phyloP scores from a whole-genome alignment of 225 moss, liverwort and hornwort genomes.

The Rhytidiadelphus loreus region DNA sequence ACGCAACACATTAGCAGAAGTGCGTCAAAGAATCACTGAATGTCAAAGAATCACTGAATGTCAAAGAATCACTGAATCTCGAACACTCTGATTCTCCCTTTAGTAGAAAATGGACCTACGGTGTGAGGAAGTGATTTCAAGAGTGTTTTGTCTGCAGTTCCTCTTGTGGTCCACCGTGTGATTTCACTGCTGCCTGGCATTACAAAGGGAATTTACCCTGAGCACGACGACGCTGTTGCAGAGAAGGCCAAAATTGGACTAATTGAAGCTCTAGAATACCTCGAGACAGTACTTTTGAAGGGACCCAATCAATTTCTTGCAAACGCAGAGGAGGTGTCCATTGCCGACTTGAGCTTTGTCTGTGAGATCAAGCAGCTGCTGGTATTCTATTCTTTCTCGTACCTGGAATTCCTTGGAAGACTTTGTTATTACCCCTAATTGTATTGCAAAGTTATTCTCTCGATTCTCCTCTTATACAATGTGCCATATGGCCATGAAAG shows the following conservation, averaged over 20 bases:
- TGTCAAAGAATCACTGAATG: background rate
- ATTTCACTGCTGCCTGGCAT: constrained; percentile 18
- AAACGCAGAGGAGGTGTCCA: constrained; percentile 29
- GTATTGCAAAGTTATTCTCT: background rate
- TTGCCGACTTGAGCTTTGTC: constrained; percentile 35
- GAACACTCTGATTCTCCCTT: background rate
- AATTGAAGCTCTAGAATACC: constrained; percentile 4
- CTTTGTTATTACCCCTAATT: background rate
- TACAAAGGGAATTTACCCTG: constrained; percentile 18
- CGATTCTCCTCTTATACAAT: background rate
- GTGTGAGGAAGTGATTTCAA: background rate
- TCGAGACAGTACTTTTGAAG: constrained; percentile 27
- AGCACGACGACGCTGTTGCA: constrained; percentile 2
- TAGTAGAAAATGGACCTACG: background rate
- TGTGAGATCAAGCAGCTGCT: constrained; percentile 42
- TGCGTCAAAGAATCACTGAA: background rate
- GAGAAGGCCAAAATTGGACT: constrained; percentile 4
- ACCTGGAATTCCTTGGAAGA: background rate
- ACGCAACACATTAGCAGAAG: background rate
- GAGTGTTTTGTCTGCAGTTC: constrained; percentile 3
- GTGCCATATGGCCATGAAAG: background rate
- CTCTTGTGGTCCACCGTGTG: constrained; percentile 19
- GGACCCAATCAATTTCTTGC: constrained; percentile 21
- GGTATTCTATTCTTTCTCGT: constrained; percentile 1
- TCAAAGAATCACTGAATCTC: background rate